Evolutionary conservation across 495 filamentous ascomycete genomes (phyloP).

Genomic region (Podospora bellae-mahoneyi): DNA sequence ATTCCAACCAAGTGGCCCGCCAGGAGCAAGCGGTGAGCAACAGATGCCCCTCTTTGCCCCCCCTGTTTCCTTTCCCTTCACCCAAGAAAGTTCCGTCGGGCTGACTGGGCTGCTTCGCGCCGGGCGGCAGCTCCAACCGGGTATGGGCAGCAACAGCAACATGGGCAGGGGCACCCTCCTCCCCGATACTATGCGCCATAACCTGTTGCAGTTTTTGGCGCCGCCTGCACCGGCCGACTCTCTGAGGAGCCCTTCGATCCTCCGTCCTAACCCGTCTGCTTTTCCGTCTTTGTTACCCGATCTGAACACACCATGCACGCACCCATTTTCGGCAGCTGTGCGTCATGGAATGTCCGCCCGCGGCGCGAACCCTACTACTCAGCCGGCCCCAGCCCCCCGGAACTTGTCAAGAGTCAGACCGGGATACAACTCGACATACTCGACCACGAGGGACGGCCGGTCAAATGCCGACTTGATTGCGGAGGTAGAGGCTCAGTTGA

Average conservation of each 20-base stretch:
- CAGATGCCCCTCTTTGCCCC: not conserved
- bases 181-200: not conserved
- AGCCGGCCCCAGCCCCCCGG: too few species aligned
- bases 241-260: not conserved
- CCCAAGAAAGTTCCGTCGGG: not conserved
- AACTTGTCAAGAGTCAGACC: not conserved
- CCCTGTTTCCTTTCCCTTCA: not conserved
- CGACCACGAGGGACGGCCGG: not conserved
- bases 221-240: not conserved
- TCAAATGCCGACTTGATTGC: not conserved
- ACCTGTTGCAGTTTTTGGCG: not conserved
- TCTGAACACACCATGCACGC: not conserved
- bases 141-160: not conserved
- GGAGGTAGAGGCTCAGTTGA: not conserved
- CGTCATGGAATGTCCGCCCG: too few species aligned
- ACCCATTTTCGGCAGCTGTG: too few species aligned
- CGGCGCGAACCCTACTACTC: too few species aligned
- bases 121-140: not conserved
- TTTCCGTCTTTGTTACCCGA: not conserved
- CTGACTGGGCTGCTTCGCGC: constrained; percentile 2
- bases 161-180: not conserved
- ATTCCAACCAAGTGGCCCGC: not conserved
- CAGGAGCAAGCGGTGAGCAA: not conserved
- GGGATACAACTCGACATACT: not conserved
- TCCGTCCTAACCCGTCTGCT: not conserved